phyloP scores from a whole-genome alignment of 1,284 basidiomycete species.

The Pterula multifida region DNA sequence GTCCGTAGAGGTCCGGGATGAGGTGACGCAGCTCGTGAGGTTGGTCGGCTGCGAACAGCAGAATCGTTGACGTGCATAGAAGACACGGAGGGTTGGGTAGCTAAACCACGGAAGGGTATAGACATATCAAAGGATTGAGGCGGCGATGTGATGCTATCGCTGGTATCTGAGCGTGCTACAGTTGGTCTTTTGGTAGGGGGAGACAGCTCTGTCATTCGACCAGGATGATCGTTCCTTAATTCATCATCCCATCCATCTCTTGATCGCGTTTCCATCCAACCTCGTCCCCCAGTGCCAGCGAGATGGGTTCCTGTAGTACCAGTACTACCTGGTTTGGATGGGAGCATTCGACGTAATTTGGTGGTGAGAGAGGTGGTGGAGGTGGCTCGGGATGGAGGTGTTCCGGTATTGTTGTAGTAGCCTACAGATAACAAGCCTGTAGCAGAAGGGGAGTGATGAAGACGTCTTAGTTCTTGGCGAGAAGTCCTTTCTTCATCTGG shows the following conservation, averaged over 20 bases:
- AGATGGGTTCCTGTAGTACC: conserved; percentile 6
- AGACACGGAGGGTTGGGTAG: neutral
- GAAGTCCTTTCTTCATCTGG: conserved; percentile 16
- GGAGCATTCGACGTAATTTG: conserved; percentile 7
- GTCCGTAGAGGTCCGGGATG: neutral
- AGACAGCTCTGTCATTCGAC: conserved; percentile 1
- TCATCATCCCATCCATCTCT: conserved; percentile 25
- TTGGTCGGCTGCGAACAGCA: neutral
- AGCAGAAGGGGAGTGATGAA: conserved; percentile 5
- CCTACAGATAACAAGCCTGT: conserved; percentile 6
- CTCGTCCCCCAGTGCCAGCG: conserved; percentile 18
- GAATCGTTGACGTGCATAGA: neutral
- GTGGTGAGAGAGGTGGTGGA: conserved; percentile 9
- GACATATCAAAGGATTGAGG: neutral
- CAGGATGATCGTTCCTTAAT: conserved; percentile 10
- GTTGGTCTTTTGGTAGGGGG: conserved; percentile 4
- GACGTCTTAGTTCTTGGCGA: conserved; percentile 11
- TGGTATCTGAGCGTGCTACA: conserved; percentile 10
- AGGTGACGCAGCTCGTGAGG: conserved; percentile 10
- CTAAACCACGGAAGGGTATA: neutral
- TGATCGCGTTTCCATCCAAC: conserved; percentile 30
- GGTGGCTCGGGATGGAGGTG: neutral
- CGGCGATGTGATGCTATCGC: conserved; percentile 5
- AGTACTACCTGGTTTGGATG: neutral
- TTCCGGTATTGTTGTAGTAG: conserved; percentile 2